Base-by-base conservation (phyloP, 768 basidiomycete genomes). In the Hygrocybe punicea region DNA sequence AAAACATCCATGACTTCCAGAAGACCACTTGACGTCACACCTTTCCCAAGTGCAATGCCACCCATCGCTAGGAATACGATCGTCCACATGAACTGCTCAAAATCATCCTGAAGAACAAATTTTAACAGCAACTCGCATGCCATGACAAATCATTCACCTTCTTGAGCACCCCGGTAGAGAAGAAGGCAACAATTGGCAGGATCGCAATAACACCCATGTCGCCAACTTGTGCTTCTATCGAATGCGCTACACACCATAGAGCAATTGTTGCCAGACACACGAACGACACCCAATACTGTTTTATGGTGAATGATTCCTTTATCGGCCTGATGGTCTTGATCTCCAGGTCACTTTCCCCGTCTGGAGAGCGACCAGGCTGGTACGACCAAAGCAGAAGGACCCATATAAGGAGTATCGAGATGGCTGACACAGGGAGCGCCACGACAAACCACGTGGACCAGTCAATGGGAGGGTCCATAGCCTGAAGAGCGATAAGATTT, bases 181-280 rank as follows among this genome's bases (percentile, higher is more conserved):
- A 99, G 76, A 99, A 98, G 1, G 89, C 88, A 6, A 98, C 79
- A 45, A 98, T 80, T 0, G 96, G 97, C 45, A 99, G 79, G 62
- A 98, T 85, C 2, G 96, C 95, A 61, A 99, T 94, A 64, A 98
- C 81, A 29, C 97, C 97, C 95, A 98, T 99, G 69, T 98, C 94
- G 1, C 97, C 97, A 3, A 98, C 79, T 47, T 76, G 75, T 6
- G 76, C 71, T 66, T 95, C 84, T 53, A 98, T 83, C 65, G 76
- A 71, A 65, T 91, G 88, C 61, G 89, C 94, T 39, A 93, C 69
- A 65, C 93, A 95, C 95, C 96, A 98, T 53, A 98, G 73, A 6
- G 63, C 80, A 63, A 99, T 98, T 2, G 97, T 98, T 51, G 80
- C 71, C 23, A 94, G 59, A 62, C 91, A 94, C 24, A 99, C 86